Conservation (phyloP, 208 protist genomes). For the Leishmania aethiopica region DNA sequence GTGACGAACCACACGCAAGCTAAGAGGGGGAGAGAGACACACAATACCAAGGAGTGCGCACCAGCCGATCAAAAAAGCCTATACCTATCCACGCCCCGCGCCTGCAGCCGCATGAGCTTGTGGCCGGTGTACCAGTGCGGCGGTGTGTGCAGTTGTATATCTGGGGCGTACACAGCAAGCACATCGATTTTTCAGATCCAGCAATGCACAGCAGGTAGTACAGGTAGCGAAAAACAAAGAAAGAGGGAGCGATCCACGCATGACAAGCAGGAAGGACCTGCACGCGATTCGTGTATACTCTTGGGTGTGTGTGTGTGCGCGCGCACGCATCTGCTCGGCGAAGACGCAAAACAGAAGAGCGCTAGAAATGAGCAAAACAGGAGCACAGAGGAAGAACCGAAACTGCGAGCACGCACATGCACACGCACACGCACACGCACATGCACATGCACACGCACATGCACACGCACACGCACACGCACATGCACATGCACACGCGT, state of each 20-base stretch:
- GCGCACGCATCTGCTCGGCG: too few relatives aligned
- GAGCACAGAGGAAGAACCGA: not conserved
- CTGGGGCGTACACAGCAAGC: not conserved
- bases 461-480: not conserved
- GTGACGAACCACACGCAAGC: not conserved
- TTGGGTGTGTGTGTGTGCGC: not conserved
- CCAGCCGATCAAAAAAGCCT: not conserved
- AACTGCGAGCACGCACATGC: not conserved
- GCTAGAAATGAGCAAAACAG: not conserved
- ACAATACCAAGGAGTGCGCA: not conserved
- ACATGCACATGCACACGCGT: not conserved
- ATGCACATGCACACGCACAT: not conserved
- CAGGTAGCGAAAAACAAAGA: not conserved
- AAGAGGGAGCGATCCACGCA: not conserved
- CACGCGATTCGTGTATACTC: not conserved
- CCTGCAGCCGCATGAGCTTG: not conserved
- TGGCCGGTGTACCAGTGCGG: not conserved
- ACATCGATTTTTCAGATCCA: not conserved
- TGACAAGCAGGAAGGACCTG: not conserved
- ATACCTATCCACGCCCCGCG: not conserved
- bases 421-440: not conserved
- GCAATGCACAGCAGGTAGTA: not conserved
- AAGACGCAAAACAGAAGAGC: not conserved
- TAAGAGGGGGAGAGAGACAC: too few relatives aligned
- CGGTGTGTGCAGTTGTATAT: not conserved